Conservation (phyloP, 2,329 filamentous ascomycete genomes). For the Stemphylium beticola region DNA sequence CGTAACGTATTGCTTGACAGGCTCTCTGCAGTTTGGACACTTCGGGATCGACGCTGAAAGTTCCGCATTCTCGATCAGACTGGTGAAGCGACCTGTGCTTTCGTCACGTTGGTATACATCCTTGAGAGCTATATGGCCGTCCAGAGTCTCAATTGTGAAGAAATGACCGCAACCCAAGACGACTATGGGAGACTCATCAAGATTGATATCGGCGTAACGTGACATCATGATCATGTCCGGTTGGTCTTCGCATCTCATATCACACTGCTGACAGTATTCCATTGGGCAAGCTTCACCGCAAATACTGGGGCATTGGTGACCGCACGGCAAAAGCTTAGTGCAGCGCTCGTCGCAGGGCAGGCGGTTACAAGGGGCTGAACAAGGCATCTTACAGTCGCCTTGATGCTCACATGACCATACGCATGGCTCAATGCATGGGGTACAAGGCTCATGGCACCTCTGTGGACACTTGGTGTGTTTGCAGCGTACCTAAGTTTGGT, state of each 20-base stretch:
- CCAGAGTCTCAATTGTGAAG: constrained; percentile 39
- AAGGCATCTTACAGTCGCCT: constrained; percentile 44
- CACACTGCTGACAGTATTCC: constrained; percentile 33
- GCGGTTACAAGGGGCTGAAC: constrained; percentile 40
- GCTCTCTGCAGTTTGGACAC: constrained; percentile 44
- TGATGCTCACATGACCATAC: constrained; percentile 45
- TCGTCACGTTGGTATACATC: constrained; percentile 28
- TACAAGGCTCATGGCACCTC: constrained; percentile 41
- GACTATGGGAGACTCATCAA: constrained; percentile 37
- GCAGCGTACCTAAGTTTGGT: constrained; percentile 31
- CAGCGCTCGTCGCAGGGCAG: constrained; percentile 42
- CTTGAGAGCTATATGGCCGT: constrained; percentile 36
- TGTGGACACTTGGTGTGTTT: constrained; percentile 33
- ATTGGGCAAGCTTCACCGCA: constrained; percentile 39
- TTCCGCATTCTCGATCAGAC: constrained; percentile 31
- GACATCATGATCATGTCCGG: constrained; percentile 37
- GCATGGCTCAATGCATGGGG: constrained; percentile 44
- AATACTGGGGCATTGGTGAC: constrained; percentile 42
- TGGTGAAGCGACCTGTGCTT: constrained; percentile 25
- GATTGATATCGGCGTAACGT: constrained; percentile 34
- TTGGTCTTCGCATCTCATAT: constrained; percentile 18
- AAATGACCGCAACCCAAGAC: constrained; percentile 40
- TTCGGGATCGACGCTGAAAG: constrained; percentile 33
- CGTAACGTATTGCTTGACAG: constrained; percentile 42
- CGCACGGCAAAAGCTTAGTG: constrained; percentile 31